phyloP scores from a whole-genome alignment of 2,329 filamentous ascomycete species.

The Fusarium anthophilum region DNA sequence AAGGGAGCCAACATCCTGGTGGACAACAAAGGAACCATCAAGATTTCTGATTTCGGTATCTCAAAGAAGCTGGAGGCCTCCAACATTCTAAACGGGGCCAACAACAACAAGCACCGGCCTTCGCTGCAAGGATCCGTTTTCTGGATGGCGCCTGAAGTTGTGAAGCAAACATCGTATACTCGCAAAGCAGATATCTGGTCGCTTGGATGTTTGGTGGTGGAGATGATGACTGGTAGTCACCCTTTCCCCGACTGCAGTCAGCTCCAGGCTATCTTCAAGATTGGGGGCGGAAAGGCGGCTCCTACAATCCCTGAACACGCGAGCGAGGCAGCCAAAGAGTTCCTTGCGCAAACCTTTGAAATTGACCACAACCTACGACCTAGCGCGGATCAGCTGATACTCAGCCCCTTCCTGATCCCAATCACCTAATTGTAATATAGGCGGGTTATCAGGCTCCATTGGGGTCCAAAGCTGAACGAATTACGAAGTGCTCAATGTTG shows the following conservation, averaged over 20 bases:
- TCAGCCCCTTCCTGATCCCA: slow-evolving; percentile 82
- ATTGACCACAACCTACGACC: slow-evolving; percentile 93
- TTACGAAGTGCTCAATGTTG: slow-evolving; percentile 10
- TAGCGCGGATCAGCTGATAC: slow-evolving; percentile 88
- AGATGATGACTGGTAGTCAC: slow-evolving; percentile 98
- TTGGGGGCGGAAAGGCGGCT: slow-evolving; percentile 85
- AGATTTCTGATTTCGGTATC: slow-evolving; percentile 99
- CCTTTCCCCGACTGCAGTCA: slow-evolving; percentile 98
- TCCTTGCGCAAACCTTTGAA: slow-evolving; percentile 91
- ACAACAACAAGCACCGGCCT: slow-evolving; percentile 73
- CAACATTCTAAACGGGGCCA: slow-evolving; percentile 77
- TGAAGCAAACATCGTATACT: slow-evolving; percentile 97
- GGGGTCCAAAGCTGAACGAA: neutral
- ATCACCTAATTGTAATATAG: slow-evolving; percentile 58
- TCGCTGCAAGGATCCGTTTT: slow-evolving; percentile 97
- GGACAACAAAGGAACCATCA: slow-evolving; percentile 98
- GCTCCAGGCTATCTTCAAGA: slow-evolving; percentile 98
- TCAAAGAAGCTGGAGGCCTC: slow-evolving; percentile 96
- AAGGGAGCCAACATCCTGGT: slow-evolving; percentile 99
- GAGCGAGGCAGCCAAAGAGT: slow-evolving; percentile 83
- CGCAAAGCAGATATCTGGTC: slow-evolving; percentile 99
- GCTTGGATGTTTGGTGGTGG: slow-evolving; percentile 92
- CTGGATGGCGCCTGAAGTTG: slow-evolving; percentile 99
- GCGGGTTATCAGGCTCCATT: neutral
- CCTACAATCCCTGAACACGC: slow-evolving; percentile 90